phyloP scores from a whole-genome alignment of 2,329 filamentous ascomycete species.

The Epichloe elymi region DNA sequence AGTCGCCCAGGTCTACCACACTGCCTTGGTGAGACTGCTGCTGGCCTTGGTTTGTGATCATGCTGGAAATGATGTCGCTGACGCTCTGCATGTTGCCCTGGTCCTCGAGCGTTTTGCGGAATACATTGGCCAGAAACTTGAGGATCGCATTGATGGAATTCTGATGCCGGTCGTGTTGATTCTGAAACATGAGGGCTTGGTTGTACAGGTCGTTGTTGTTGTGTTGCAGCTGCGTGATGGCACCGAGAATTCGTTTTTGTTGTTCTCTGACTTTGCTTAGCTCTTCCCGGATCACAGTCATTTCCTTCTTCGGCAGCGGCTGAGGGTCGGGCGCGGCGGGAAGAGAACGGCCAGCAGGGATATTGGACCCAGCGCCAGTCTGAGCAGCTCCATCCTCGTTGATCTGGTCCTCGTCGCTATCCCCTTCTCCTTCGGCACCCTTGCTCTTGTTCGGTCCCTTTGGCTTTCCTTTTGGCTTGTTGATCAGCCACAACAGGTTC shows the following conservation, averaged over 20 bases:
- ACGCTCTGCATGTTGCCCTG: conserved; percentile 57
- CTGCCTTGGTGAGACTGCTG: conserved; percentile 36
- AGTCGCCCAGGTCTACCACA: conserved; percentile 49
- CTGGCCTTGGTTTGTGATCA: conserved; percentile 47
- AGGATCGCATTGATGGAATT: conserved; percentile 98
- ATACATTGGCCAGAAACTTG: conserved; percentile 92
- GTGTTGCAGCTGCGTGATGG: conserved; percentile 66
- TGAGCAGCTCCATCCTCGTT: conserved; percentile 39
- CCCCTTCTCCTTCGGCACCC: conserved; percentile 1
- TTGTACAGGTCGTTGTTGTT: conserved; percentile 83
- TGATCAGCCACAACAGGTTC: conserved; percentile 88
- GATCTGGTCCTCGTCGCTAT: conserved; percentile 53
- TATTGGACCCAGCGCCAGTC: conserved; percentile 10
- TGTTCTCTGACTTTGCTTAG: conserved; percentile 72
- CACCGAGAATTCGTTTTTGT: conserved; percentile 70
- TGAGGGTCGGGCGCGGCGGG: conserved; percentile 30
- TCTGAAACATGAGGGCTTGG: conserved; percentile 80
- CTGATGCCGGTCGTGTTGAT: conserved; percentile 88
- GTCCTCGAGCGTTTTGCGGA: conserved; percentile 83
- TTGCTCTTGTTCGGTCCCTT: conserved; percentile 44
- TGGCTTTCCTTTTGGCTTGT: conserved; percentile 68
- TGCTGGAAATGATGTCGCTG: conserved; percentile 68
- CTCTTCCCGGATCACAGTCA: conserved; percentile 66
- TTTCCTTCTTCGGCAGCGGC: conserved; percentile 54
- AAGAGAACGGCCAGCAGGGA: conserved; percentile 18